Conservation (phyloP, 257 asterid species). For the Plectranthus barbatus region DNA sequence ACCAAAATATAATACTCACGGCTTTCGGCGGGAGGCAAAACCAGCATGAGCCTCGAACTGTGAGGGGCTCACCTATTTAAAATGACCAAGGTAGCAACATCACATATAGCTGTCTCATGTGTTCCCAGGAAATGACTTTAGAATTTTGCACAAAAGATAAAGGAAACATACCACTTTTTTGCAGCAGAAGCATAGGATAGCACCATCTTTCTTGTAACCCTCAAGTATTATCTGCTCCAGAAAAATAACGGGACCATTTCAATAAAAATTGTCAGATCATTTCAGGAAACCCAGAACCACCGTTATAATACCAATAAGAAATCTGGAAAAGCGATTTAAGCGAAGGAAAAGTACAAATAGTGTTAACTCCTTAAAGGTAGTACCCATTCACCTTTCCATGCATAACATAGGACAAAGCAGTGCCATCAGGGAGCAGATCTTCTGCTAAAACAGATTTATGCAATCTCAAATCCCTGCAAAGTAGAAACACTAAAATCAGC, state of each 20-base stretch:
- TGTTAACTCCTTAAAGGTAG: conserved; percentile 6
- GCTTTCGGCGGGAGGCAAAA: conserved; percentile 77
- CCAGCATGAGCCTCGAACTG: conserved; percentile 96
- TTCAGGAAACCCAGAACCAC: conserved; percentile 6
- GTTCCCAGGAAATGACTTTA: not conserved
- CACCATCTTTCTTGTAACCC: conserved; percentile 63
- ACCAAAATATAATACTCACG: conserved; percentile 48
- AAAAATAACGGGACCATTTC: conserved; percentile 1
- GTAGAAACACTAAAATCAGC: conserved; percentile 6
- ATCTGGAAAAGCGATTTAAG: not conserved
- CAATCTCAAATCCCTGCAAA: conserved; percentile 70
- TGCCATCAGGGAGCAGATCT: conserved; percentile 61
- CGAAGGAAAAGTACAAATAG: not conserved
- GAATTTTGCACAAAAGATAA: not conserved
- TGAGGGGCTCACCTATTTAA: conserved; percentile 81
- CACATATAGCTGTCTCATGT: not conserved
- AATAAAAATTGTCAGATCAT: not conserved
- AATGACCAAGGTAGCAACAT: conserved; percentile 18
- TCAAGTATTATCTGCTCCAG: conserved; percentile 48
- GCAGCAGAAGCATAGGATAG: conserved; percentile 66
- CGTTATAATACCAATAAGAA: conserved; percentile 5
- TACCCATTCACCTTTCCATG: conserved; percentile 55
- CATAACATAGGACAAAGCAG: conserved; percentile 50
- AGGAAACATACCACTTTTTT: conserved; percentile 52
- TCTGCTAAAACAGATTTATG: conserved; percentile 62